These are phyloP conservation scores for Phycomyces nitens DNA, from an alignment of 192 early-diverging fungal species.

Conservation along the genomic window DNA sequence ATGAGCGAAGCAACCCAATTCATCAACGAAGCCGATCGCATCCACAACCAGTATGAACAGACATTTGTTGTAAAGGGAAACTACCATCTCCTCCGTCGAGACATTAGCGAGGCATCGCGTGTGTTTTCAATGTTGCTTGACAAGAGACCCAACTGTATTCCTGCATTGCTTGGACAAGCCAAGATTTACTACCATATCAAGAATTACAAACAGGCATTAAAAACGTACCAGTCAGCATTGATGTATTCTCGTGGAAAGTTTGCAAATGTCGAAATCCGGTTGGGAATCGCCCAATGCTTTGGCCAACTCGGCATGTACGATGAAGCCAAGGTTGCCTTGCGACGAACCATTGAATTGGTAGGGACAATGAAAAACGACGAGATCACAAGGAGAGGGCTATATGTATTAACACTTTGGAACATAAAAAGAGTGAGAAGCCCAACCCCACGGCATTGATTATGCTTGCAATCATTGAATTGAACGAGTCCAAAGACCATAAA, in stretches of 20 bases:
- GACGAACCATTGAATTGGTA: constrained; percentile 65
- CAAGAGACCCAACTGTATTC: constrained; percentile 46
- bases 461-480: constrained; percentile 77
- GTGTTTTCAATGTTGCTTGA: constrained; percentile 49
- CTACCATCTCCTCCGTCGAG: constrained; percentile 48
- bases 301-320: constrained; percentile 62
- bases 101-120: constrained; percentile 52
- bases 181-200: constrained; percentile 57
- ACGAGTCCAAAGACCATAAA: constrained; percentile 56
- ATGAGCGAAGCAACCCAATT: constrained; percentile 69
- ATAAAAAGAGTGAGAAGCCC: constrained; percentile 14
- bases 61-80: constrained; percentile 75
- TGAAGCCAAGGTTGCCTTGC: constrained; percentile 69
- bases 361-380: not conserved
- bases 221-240: constrained; percentile 74
- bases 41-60: constrained; percentile 63
- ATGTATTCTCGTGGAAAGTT: constrained; percentile 48
- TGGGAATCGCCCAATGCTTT: constrained; percentile 88
- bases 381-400: not conserved
- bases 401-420: not conserved
- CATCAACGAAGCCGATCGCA: constrained; percentile 71
- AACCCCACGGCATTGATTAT: constrained; percentile 70
- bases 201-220: constrained; percentile 67
- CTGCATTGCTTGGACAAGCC: constrained; percentile 64
- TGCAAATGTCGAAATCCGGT: constrained; percentile 60